These are phyloP conservation scores for Leccinum fibrillosum DNA, from an alignment of 768 basidiomycete species.

Conservation along the genomic window DNA sequence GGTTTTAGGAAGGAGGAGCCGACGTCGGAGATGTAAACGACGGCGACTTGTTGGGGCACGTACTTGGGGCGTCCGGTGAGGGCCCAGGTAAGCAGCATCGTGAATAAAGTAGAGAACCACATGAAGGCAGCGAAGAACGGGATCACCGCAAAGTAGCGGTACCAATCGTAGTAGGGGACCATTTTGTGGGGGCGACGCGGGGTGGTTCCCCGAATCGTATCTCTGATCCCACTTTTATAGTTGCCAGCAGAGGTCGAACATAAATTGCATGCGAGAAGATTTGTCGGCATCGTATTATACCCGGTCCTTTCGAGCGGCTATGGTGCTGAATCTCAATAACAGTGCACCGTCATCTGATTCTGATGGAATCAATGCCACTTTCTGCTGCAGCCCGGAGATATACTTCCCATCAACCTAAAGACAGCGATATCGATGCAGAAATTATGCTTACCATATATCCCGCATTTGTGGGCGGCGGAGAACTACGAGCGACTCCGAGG, in stretches of 20 bases:
- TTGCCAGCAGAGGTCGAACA: neutral
- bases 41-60: constrained; percentile 48
- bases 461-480: neutral
- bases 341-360: neutral
- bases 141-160: constrained; percentile 65
- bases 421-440: neutral
- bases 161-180: constrained; percentile 17
- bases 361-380: neutral
- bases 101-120: constrained; percentile 69
- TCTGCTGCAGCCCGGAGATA: neutral
- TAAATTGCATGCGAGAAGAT: neutral
- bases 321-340: neutral
- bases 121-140: constrained; percentile 59
- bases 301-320: neutral
- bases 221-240: constrained; percentile 5
- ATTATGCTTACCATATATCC: neutral
- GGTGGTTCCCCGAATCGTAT: neutral
- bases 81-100: constrained; percentile 73
- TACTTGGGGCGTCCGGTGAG: constrained; percentile 54
- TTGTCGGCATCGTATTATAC: neutral
- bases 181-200: constrained; percentile 3
- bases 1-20: constrained; percentile 75
- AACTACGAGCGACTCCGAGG: neutral
- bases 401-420: neutral
- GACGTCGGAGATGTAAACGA: constrained; percentile 75